These are phyloP conservation scores for Penicillium decumbens DNA, from an alignment of 2,329 filamentous ascomycete species.

Conservation along the genomic window DNA sequence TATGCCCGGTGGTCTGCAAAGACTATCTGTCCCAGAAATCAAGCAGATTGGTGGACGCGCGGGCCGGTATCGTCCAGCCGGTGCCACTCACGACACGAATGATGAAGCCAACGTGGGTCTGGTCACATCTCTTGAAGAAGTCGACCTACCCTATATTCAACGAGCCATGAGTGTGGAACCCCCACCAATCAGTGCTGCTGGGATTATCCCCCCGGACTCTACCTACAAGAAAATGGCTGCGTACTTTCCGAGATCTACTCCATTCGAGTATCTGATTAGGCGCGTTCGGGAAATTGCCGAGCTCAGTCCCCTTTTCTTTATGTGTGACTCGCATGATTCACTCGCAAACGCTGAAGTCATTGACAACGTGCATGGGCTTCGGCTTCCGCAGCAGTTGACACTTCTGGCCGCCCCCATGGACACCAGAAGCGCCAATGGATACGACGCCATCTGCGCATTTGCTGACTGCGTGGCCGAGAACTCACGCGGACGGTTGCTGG, in stretches of 20 bases:
- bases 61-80: constrained; percentile 73
- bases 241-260: constrained; percentile 75
- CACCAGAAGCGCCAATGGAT: constrained; percentile 45
- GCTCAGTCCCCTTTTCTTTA: constrained; percentile 62
- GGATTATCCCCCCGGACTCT: constrained; percentile 65
- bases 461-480: constrained; percentile 67
- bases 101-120: constrained; percentile 53
- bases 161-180: constrained; percentile 61
- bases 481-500: constrained; percentile 62
- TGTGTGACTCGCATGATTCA: constrained; percentile 62
- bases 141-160: constrained; percentile 62
- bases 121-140: constrained; percentile 71
- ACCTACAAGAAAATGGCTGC: constrained; percentile 71
- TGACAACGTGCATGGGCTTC: constrained; percentile 63
- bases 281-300: constrained; percentile 66
- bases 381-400: constrained; percentile 67
- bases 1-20: constrained; percentile 55
- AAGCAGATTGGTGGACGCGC: constrained; percentile 95
- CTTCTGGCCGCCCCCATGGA: constrained; percentile 68
- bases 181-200: constrained; percentile 64
- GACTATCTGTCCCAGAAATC: constrained; percentile 68
- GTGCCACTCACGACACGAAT: constrained; percentile 13
- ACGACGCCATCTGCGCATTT: constrained; percentile 56
- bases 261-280: constrained; percentile 76
- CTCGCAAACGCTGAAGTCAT: constrained; percentile 68